phyloP scores from a whole-genome alignment of 192 early-diverging fungal species.

The Coemansia sp. region DNA sequence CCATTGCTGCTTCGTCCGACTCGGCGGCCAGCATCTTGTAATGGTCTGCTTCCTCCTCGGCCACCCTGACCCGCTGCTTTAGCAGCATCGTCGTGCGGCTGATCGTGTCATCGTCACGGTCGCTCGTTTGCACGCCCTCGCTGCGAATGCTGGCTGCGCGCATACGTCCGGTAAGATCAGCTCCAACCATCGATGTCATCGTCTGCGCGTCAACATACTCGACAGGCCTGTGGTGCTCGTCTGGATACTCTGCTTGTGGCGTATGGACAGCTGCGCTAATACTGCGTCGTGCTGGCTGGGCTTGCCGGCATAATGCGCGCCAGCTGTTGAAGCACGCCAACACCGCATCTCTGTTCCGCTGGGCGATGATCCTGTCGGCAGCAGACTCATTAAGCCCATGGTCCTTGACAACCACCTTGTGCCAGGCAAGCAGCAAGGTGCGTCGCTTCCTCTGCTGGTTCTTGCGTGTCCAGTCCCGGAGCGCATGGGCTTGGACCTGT shows the following conservation, averaged over 20 bases:
- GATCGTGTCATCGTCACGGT: background rate
- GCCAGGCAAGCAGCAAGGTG: constrained; percentile 34
- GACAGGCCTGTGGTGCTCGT: background rate
- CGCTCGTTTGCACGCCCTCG: background rate
- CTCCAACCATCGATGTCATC: constrained; percentile 23
- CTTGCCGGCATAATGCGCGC: background rate
- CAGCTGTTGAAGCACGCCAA: constrained; percentile 2
- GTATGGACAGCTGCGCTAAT: background rate
- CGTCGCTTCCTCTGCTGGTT: constrained; percentile 30
- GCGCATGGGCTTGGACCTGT: constrained; percentile 29
- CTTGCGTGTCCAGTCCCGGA: constrained; percentile 28
- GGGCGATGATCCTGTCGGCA: constrained; percentile 2
- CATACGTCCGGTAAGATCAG: background rate
- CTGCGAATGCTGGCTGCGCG: constrained; percentile 18
- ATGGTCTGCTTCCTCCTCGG: constrained; percentile 6
- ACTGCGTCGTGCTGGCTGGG: background rate
- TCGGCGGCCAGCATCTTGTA: constrained; percentile 15
- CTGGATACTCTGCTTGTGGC: background rate
- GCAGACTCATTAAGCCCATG: background rate
- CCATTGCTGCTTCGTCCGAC: background rate
- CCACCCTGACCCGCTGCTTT: background rate
- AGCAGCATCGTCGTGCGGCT: constrained; percentile 9
- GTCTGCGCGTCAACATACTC: constrained; percentile 25
- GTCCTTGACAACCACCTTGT: constrained; percentile 19
- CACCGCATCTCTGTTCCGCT: background rate